Base-by-base conservation (phyloP, 2,329 filamentous ascomycete species). In the Apiospora kogelbergensis region DNA sequence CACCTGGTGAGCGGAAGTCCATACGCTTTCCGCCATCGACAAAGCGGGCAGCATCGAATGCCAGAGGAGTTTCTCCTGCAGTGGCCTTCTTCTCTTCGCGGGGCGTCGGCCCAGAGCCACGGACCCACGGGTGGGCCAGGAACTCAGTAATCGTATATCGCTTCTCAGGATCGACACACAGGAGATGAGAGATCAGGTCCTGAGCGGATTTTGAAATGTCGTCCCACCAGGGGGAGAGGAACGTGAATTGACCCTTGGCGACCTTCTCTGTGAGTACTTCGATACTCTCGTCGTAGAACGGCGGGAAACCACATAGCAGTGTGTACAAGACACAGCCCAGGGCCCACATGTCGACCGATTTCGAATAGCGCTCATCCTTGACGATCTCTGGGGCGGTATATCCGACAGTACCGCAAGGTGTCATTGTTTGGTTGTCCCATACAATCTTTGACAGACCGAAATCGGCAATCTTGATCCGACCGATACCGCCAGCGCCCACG, bases 311-410 rank as follows among this genome's bases (percentile, higher is more conserved):
- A 76, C 96, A 99, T 20, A 99, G 91, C 1, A 99, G 85, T 0
- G 96, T 99, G 84, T 99, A 99, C 6, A 99, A 85, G 13, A 99
- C 96, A 79, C 96, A 99, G 17, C 96, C 96, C 41, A 99, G 82
- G 3, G 96, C 96, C 96, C 96, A 99, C 96, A 99, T 99, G 78
- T 99, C 96, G 63, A 99, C 96, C 66, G 94, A 97, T 85, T 98
- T 99, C 45, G 95, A 98, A 81, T 99, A 99, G 26, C 95, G 90
- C 82, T 99, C 96, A 81, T 99, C 96, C 82, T 98, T 98, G 79
- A 99, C 96, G 72, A 99, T 99, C 79, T 99, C 96, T 9, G 96
- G 96, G 3, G 96, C 96, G 4, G 96, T 98, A 82, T 99, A 99
- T 57, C 96, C 96, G 69, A 98, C 96, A 0, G 96, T 99, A 69